These are phyloP conservation scores for Larix kaempferi DNA, from an alignment of 75 land plant genomes.

Conservation along the genomic window DNA sequence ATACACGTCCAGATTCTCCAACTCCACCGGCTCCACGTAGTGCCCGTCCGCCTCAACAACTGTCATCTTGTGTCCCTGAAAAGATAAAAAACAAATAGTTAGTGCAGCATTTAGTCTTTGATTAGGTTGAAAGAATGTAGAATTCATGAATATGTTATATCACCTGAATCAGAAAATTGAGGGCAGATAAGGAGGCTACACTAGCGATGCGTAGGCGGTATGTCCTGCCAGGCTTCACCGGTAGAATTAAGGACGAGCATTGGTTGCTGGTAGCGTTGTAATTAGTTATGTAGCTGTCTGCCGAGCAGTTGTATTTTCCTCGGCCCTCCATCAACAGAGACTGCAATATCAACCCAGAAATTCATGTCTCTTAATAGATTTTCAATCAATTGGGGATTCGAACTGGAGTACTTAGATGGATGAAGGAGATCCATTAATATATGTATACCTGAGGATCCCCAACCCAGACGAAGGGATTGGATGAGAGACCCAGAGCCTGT, in stretches of 20 bases:
- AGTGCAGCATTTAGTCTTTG: too few relatives aligned
- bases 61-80: conserved; percentile 74
- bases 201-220: conserved; percentile 80
- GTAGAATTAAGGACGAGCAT: conserved; percentile 51
- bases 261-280: conserved; percentile 29
- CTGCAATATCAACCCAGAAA: conserved; percentile 21
- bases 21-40: conserved; percentile 64
- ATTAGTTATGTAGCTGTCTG: conserved; percentile 17
- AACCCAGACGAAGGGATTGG: conserved; percentile 55
- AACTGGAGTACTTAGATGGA: too few relatives aligned
- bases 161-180: conserved; percentile 46
- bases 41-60: conserved; percentile 93
- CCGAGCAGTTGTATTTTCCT: conserved; percentile 71
- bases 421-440: too few relatives aligned
- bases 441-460: conserved; percentile 54
- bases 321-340: conserved; percentile 71
- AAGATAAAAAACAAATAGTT: background rate
- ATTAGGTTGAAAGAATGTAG: background rate
- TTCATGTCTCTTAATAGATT: too few relatives aligned
- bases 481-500: conserved; percentile 51
- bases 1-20: conserved; percentile 71
- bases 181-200: conserved; percentile 58
- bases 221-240: conserved; percentile 52
- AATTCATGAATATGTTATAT: conserved; percentile 24
- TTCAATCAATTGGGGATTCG: too few relatives aligned